Evolutionary conservation across 2,329 filamentous ascomycete species (phyloP).

Genomic region (Epichloe typhina): DNA sequence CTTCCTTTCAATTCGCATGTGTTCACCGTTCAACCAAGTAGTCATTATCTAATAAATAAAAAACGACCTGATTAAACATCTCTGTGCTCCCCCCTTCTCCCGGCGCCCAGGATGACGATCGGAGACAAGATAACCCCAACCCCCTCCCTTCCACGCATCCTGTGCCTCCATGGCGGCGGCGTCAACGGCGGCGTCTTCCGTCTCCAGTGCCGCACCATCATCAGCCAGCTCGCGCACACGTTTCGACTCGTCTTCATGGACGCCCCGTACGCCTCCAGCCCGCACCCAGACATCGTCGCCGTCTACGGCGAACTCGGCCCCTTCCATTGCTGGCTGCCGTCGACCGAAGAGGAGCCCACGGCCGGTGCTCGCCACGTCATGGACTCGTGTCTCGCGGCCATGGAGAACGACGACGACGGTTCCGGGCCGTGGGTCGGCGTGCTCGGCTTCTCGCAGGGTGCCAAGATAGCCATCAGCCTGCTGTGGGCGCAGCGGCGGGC

Average conservation of each 20-base stretch:
- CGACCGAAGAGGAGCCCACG: conserved; percentile 32
- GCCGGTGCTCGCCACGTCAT: conserved; percentile 28
- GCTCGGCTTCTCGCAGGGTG: conserved; percentile 55
- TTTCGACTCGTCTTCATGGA: conserved; percentile 65
- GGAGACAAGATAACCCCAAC: not conserved
- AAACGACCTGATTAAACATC: not conserved
- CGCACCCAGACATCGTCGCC: conserved; percentile 48
- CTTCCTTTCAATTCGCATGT: no score
- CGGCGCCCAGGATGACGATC: not conserved
- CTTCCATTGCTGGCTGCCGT: conserved; percentile 50
- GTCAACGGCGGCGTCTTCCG: conserved; percentile 59
- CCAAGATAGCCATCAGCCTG: conserved; percentile 46
- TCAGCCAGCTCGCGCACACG: conserved; percentile 31
- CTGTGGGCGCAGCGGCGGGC: conserved; percentile 43
- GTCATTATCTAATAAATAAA: no score
- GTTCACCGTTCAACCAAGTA: no score
- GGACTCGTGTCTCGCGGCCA: conserved; percentile 27
- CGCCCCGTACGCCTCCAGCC: conserved; percentile 48
- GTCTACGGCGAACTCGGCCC: conserved; percentile 56
- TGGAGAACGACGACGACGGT: conserved; percentile 33
- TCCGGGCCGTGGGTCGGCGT: conserved; percentile 46
- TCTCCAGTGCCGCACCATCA: conserved; percentile 48
- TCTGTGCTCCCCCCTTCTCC: no score
- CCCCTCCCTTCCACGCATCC: conserved; percentile 45
- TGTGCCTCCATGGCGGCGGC: conserved; percentile 72